Conservation (phyloP, 78 protist genomes). For the Emiliania huxleyi region DNA sequence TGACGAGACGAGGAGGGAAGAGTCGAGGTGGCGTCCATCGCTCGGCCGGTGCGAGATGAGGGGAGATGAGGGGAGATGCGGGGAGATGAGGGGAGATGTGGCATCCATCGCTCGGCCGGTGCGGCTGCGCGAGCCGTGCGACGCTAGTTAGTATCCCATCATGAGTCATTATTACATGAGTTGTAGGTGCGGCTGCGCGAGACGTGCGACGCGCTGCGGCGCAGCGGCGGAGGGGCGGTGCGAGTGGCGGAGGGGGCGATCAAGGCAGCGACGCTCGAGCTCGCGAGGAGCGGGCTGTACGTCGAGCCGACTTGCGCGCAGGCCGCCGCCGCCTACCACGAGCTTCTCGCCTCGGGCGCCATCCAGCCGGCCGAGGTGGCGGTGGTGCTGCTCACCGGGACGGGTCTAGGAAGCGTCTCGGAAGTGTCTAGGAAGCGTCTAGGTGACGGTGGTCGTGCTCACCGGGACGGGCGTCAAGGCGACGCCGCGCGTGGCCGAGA, state of each 20-base stretch:
- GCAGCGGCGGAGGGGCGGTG: neutral
- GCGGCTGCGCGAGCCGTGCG: too few relatives aligned
- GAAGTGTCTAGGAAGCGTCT: neutral
- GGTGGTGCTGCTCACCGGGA: neutral
- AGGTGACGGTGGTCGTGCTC: neutral
- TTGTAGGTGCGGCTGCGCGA: too few relatives aligned
- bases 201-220: neutral
- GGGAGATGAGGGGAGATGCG: too few relatives aligned
- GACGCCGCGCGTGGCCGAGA: neutral
- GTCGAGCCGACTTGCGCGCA: slow-evolving; percentile 11
- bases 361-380: neutral
- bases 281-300: neutral
- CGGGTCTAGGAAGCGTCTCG: too few relatives aligned
- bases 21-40: neutral
- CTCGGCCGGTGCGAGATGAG: neutral
- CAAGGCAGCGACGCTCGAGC: neutral
- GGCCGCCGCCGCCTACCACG: neutral
- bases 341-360: neutral
- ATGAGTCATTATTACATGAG: too few relatives aligned
- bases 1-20: too few relatives aligned
- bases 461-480: slow-evolving; percentile 10
- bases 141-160: too few relatives aligned
- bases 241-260: neutral
- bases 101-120: neutral
- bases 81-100: neutral